A percentile compares a stretch with the other conserved stretches of the same genome.
phyloP scores from a whole-genome alignment of 345 rosid species.

The Heritiera littoralis region DNA sequence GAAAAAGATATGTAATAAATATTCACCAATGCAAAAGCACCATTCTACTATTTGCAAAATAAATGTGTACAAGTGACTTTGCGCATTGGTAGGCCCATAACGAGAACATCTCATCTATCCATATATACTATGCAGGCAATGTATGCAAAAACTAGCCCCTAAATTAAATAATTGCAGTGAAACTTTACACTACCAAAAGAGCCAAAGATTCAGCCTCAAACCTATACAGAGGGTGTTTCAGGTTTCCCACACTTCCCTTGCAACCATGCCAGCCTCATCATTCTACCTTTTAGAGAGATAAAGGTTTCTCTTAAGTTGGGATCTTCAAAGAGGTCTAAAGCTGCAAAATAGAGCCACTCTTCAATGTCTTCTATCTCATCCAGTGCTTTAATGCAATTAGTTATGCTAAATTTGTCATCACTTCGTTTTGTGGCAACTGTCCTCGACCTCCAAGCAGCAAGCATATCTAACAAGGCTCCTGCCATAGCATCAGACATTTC shows the following conservation, averaged over 20 bases:
- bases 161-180: neutral
- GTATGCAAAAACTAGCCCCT: constrained; percentile 20
- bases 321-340: constrained; percentile 74
- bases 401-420: constrained; percentile 50
- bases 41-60: constrained; percentile 16
- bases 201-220: constrained; percentile 2
- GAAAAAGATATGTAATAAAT: neutral
- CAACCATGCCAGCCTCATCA: constrained; percentile 55
- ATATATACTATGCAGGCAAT: neutral
- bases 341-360: constrained; percentile 57
- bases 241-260: constrained; percentile 45
- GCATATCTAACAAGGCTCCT: constrained; percentile 62
- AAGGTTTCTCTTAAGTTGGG: constrained; percentile 59
- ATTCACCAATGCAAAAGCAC: neutral
- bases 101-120: constrained; percentile 7
- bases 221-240: neutral
- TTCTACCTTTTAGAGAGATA: constrained; percentile 49
- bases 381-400: constrained; percentile 63
- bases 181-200: constrained; percentile 8
- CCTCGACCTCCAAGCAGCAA: constrained; percentile 49
- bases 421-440: constrained; percentile 16
- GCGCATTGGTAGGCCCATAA: neutral
- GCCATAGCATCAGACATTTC: constrained; percentile 51
- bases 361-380: constrained; percentile 62
- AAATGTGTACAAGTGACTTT: neutral